Evolutionary conservation across 192 early-diverging fungal species (phyloP).

Genomic region (Coemansia sp.): DNA sequence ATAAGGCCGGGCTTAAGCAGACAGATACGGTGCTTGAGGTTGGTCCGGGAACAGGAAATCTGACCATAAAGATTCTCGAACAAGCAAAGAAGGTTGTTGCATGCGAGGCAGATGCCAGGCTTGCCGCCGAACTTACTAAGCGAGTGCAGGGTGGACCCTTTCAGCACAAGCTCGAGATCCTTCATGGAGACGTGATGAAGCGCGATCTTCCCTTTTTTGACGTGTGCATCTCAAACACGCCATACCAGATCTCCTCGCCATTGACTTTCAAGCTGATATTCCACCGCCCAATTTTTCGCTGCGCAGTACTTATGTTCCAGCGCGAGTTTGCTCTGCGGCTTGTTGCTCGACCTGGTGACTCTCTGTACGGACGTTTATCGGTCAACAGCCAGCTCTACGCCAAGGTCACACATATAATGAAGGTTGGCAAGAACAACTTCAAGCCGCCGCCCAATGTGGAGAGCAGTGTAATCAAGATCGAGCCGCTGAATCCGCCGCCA

Average conservation of each 20-base stretch:
- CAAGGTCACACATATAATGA: conserved; percentile 96
- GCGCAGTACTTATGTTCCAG: conserved; percentile 98
- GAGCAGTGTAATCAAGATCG: conserved; percentile 90
- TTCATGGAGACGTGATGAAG: conserved; percentile 98
- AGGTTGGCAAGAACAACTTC: conserved; percentile 97
- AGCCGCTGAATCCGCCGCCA: conserved; percentile 91
- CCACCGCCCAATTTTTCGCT: conserved; percentile 89
- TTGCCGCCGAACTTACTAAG: conserved; percentile 95
- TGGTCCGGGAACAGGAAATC: conserved; percentile 98
- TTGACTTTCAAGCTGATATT: conserved; percentile 93
- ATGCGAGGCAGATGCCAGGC: conserved; percentile 94
- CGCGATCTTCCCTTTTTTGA: conserved; percentile 96
- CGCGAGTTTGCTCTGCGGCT: conserved; percentile 96
- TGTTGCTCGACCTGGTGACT: conserved; percentile 91
- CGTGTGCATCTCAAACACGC: conserved; percentile 97
- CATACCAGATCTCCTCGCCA: conserved; percentile 95
- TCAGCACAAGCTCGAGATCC: conserved; percentile 74
- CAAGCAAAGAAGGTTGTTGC: conserved; percentile 91
- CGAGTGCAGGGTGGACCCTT: conserved; percentile 85
- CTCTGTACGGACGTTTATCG: conserved; percentile 85
- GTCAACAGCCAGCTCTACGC: conserved; percentile 93
- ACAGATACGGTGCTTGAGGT: conserved; percentile 88
- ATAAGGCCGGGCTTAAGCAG: conserved; percentile 76
- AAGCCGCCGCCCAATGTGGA: conserved; percentile 97
- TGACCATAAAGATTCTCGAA: conserved; percentile 91